These are phyloP conservation scores for Ascochyta clinopodiicola DNA, from an alignment of 2,329 filamentous ascomycete genomes.

Conservation along the genomic window DNA sequence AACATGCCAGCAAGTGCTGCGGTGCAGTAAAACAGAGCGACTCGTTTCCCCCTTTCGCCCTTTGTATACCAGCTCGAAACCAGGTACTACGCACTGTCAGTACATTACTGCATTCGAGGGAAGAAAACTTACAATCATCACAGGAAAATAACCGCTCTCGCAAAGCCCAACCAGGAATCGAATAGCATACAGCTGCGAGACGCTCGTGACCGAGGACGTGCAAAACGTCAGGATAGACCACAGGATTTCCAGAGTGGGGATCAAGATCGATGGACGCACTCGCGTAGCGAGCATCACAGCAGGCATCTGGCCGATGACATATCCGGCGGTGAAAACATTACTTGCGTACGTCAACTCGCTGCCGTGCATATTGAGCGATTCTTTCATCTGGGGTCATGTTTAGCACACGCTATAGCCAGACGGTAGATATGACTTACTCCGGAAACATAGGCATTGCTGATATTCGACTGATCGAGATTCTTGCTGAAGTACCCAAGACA, in stretches of 20 bases:
- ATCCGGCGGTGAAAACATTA: constrained; percentile 39
- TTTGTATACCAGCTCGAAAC: constrained; percentile 54
- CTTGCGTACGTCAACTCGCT: constrained; percentile 41
- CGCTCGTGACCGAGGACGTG: constrained; percentile 26
- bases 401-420: not conserved
- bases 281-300: constrained; percentile 35
- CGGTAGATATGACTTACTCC: constrained; percentile 22
- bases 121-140: constrained; percentile 30
- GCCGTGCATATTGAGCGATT: constrained; percentile 36
- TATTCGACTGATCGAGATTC: constrained; percentile 37
- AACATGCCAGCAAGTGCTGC: constrained; percentile 44
- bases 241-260: constrained; percentile 43
- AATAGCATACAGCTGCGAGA: constrained; percentile 43
- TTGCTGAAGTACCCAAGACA: constrained; percentile 40
- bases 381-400: constrained; percentile 31
- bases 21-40: constrained; percentile 43
- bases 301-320: constrained; percentile 40
- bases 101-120: not conserved
- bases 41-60: constrained; percentile 41
- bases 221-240: constrained; percentile 34
- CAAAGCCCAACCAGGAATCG: constrained; percentile 42
- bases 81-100: constrained; percentile 29
- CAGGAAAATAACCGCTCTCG: constrained; percentile 37
- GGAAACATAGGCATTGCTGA: constrained; percentile 41
- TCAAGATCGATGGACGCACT: constrained; percentile 34